phyloP scores from a whole-genome alignment of 768 basidiomycete genomes.

The Chalciporus pseudorubinellus region DNA sequence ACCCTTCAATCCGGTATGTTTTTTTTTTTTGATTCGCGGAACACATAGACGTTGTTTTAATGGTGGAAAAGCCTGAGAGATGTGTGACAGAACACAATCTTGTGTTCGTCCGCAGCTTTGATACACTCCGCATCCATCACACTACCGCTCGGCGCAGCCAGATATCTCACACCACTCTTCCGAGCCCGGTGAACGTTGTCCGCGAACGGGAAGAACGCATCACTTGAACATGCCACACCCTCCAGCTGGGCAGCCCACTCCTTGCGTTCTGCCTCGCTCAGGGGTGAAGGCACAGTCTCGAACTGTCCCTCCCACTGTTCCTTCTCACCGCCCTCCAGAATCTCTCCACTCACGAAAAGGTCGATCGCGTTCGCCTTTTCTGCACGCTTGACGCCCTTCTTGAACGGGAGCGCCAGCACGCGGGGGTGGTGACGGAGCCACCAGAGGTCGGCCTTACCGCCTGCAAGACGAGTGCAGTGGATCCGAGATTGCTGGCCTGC shows the following conservation, averaged over 20 bases:
- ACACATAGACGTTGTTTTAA: conserved; percentile 33
- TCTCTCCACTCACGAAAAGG: conserved; percentile 88
- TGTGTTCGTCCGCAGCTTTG: conserved; percentile 92
- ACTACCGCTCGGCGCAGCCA: conserved; percentile 89
- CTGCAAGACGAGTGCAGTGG: conserved; percentile 97
- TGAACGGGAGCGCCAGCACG: conserved; percentile 91
- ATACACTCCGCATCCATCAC: conserved; percentile 98
- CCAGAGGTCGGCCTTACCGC: conserved; percentile 98
- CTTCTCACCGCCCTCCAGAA: conserved; percentile 85
- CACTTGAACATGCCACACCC: conserved; percentile 90
- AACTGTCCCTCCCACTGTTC: conserved; percentile 90
- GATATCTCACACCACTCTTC: conserved; percentile 89
- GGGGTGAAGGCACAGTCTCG: conserved; percentile 60
- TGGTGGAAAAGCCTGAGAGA: conserved; percentile 88
- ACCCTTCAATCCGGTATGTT: not conserved
- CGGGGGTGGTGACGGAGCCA: conserved; percentile 97
- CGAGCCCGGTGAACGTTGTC: conserved; percentile 94
- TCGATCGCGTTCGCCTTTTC: conserved; percentile 99
- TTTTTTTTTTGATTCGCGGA: not conserved
- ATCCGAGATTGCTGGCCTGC: conserved; percentile 99
- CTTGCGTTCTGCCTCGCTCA: conserved; percentile 68
- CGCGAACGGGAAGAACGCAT: conserved; percentile 99
- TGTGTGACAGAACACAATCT: conserved; percentile 90
- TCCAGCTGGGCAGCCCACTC: conserved; percentile 73
- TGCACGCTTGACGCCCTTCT: conserved; percentile 94